Base-by-base conservation (phyloP, 2,329 filamentous ascomycete genomes). In the Verruconis gallopava region DNA sequence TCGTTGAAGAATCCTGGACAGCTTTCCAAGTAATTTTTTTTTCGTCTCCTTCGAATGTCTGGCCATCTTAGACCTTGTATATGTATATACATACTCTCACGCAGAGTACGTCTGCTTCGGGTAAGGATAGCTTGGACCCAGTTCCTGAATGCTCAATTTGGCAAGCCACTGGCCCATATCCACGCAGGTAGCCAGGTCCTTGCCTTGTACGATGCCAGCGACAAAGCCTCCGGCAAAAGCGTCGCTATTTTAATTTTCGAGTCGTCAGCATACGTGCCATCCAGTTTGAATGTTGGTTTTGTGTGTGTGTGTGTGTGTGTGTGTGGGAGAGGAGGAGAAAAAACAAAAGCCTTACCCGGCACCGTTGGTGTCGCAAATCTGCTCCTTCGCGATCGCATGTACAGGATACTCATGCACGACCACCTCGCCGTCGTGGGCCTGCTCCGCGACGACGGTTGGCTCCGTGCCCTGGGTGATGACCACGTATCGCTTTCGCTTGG, bases 151-250 rank as follows among this genome's bases (percentile, higher is more conserved):
- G 72, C 86, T 91, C 56, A 94, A 71, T 57, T 81, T 81, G 38
- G 91, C 91, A 51, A 98, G 75, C 91, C 91, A 98, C 67, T 95
- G 88, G 50, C 91, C 91, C 74, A 91, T 84, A 62, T 95, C 83
- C 53, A 98, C 73, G 56, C 74, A 74, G 51, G 79, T 76, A 54
- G 82, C 79, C 39, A 98, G 72, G 42, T 76, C 61, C 69, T 91
- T 84, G 63, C 82, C 85, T 64, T 89, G 72, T 48, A 94, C 79
- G 49, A 96, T 71, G 58, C 88, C 91, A 41, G 91, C 91, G 44
- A 85, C 72, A 66, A 98, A 86, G 49, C 91, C 91, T 58, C 86
- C 91, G 45, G 91, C 89, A 57, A 98, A 98, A 41, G 91, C 89
- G 60, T 98, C 91, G 60, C 86, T 73, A 21, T 65, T 25, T n/a